Evolutionary conservation across 2,329 filamentous ascomycete genomes (phyloP), one percentile per base, ranked within the genome.

Genomic region (Penicillium corylophilum): DNA sequence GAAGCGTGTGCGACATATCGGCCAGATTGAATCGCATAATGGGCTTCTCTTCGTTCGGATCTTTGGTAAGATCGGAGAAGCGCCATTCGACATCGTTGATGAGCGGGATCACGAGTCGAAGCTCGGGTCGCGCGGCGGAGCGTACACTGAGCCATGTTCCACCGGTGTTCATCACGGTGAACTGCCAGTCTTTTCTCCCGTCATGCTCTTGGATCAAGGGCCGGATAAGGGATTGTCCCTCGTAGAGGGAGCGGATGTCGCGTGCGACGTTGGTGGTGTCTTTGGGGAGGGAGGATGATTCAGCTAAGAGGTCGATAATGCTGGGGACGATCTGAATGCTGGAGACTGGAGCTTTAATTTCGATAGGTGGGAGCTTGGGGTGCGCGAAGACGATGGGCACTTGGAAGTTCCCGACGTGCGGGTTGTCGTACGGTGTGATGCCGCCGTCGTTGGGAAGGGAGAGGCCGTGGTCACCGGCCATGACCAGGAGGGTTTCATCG

Each of bases 371-470:
- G 1, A 71, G 57, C 12, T 63, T 54, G 4, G 68, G 68, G 48
- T 71, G 68, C 0, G 68, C 63, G 20, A 71, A 54, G 18, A 69
- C 59, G 13, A 71, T 57, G 3, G 68, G 68, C 3, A 71, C 62
- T 23, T 71, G 67, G 54, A 70, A 70, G 46, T 60, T 69, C 38
- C 61, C 63, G 26, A 66, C 54, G 45, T 71, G 67, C 1, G 67
- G 66, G 47, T 69, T 67, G 50, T 67, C 64, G 45, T 70, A 67
- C 13, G 68, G 61, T 12, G 68, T 67, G 29, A 69, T 56, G 8
- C 67, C 67, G 10, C 67, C 65, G 46, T 71, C 64, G 36, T 70
- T 69, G n/a, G 68, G 68, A 8, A 71, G 63, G 2, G 68, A 71
- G 9, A 71, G 53, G 18, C 66, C 67, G 48, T 71, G 68, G 40